Evolutionary conservation across 805 yeast genomes (phyloP), one percentile per base, ranked within the genome.

Genomic region (Metschnikowia reukaufii): DNA sequence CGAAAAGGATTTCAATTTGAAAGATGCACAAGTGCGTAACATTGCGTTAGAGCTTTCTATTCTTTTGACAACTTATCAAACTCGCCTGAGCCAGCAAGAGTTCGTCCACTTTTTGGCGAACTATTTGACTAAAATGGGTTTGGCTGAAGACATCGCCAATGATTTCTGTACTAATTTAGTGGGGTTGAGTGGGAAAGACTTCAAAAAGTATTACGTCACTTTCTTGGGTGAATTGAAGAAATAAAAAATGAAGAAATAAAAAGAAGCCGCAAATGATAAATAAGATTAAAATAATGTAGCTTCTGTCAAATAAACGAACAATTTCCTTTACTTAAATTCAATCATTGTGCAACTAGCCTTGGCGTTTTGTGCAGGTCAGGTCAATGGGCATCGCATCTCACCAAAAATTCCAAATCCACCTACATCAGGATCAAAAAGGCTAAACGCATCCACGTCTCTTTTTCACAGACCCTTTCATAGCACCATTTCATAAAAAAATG

Each of bases 11-110:
- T 83, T 84, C 57, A 80, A 84, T 59, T 69, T 83, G 40, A 80
- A 81, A 53, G 96, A 90, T 63, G 96, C 96, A 4, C 91, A 88
- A 61, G 80, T 78, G 54, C 77, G 92, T 58, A 75, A 83, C 49
- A 75, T 87, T 32, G 83, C 89, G 1, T 79, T 82, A 54, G 99
- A 92, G 59, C 72, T 88, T 12, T 81, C 94, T 1, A 71, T 80
- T 36, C 68, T 89, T 18, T 78, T 91, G 61, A 85, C 81, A 55
- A 75, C 85, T 2, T 72, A 87, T 50, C 53, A 52, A 29, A 45
- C 33, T 27, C 48, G 53, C 21, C 54, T 49, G 58, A 16, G 32
- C 19, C 84, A 67, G 62, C 57, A 75, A 67, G 74, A 69, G 23
- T 78, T 76, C 51, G 72, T 79, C 10, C 69, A 64, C 25, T 71